A percentile compares a stretch with the other conserved stretches of the same genome.
These are phyloP conservation scores for Starmerella apis DNA, from an alignment of 805 yeast species.

Conservation along the genomic window DNA sequence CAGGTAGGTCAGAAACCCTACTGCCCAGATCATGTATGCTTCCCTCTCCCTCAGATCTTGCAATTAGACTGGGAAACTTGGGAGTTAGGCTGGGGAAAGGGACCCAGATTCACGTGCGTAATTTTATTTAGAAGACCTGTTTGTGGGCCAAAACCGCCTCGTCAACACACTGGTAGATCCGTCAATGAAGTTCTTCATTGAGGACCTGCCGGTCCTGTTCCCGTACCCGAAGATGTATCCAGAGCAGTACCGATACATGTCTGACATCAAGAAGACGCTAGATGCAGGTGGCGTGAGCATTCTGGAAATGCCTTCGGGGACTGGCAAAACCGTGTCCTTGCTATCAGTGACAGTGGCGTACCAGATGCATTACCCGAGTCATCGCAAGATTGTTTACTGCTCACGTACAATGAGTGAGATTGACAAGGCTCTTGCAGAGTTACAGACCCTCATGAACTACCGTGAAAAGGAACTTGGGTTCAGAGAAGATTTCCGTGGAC, in stretches of 20 bases:
- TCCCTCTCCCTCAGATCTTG: too few species aligned
- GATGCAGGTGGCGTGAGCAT: constrained; percentile 97
- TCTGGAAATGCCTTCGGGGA: constrained; percentile 98
- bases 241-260: constrained; percentile 96
- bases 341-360: constrained; percentile 88
- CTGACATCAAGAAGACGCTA: constrained; percentile 81
- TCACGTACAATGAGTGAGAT: constrained; percentile 99
- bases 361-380: constrained; percentile 88
- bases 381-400: constrained; percentile 86
- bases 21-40: too few species aligned
- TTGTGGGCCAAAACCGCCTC: neutral
- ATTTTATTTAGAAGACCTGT: neutral
- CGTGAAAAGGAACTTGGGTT: constrained; percentile 74
- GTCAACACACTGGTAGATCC: neutral
- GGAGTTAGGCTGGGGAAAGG: too few species aligned
- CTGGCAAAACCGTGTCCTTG: constrained; percentile 92
- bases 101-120: neutral
- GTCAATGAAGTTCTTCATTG: constrained; percentile 65
- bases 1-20: too few species aligned
- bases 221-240: constrained; percentile 97
- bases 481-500: constrained; percentile 82
- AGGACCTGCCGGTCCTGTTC: constrained; percentile 88
- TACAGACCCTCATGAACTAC: constrained; percentile 77
- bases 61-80: too few species aligned
- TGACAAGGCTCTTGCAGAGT: constrained; percentile 90